A percentile compares a stretch with the other conserved stretches of the same genome.
These are phyloP conservation scores for Schwanniomyces sp. DNA, from an alignment of 805 yeast genomes.

Conservation along the genomic window DNA sequence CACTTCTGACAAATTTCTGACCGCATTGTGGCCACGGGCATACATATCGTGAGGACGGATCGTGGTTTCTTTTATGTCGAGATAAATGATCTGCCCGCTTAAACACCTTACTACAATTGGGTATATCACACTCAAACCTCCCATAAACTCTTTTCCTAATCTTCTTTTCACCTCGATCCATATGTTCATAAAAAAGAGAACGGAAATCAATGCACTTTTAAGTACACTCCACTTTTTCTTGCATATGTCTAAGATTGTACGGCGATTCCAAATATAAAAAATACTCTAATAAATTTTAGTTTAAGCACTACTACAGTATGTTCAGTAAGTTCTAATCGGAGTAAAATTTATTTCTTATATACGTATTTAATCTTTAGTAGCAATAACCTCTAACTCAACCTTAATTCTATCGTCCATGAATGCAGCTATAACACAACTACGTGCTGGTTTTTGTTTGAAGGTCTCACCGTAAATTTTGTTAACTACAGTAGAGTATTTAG, in stretches of 20 bases:
- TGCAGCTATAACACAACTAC: conserved; percentile 51
- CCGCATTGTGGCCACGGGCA: conserved; percentile 20
- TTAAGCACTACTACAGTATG: background rate
- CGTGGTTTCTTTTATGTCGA: conserved; percentile 60
- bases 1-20: conserved; percentile 16
- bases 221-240: background rate
- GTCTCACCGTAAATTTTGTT: conserved; percentile 47
- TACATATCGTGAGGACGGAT: conserved; percentile 8
- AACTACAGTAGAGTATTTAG: conserved; percentile 39
- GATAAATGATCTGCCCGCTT: conserved; percentile 62
- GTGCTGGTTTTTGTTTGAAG: conserved; percentile 51
- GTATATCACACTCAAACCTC: conserved; percentile 41
- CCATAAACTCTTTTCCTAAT: conserved; percentile 21
- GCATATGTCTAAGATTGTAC: background rate
- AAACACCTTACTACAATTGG: conserved; percentile 52
- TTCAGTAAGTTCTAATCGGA: too few relatives aligned
- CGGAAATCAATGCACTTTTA: background rate
- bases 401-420: conserved; percentile 51
- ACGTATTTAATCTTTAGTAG: conserved; percentile 23
- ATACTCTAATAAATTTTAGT: background rate
- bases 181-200: background rate
- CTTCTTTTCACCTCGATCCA: background rate
- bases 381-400: conserved; percentile 54
- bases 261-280: background rate
- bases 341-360: too few relatives aligned